Percentiles rank a stretch among this genome's conserved stretches.
These are phyloP conservation scores for Pythium biforme DNA, from an alignment of 352 stramenopile species.

Conservation along the genomic window DNA sequence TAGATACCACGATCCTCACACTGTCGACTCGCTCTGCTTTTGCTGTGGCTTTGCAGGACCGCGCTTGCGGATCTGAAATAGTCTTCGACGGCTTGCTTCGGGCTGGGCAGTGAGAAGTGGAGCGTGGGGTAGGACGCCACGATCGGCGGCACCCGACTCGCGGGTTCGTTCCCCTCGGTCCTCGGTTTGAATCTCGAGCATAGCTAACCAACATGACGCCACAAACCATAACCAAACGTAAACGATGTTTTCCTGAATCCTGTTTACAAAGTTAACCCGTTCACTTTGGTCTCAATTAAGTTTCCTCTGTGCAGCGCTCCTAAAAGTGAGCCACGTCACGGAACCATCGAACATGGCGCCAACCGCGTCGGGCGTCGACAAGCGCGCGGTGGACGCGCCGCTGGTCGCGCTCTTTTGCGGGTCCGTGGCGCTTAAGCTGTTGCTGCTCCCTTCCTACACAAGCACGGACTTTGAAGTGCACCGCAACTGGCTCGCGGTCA, in stretches of 20 bases:
- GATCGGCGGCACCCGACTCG: neutral
- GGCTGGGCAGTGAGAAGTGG: slow-evolving; percentile 10
- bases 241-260: slow-evolving; percentile 1
- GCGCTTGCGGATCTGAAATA: slow-evolving; percentile 3
- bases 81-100: slow-evolving; percentile 9
- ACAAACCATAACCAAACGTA: too few relatives aligned
- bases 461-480: slow-evolving; percentile 99
- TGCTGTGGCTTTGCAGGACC: neutral
- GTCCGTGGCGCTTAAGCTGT: slow-evolving; percentile 75
- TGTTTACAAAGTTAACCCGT: neutral
- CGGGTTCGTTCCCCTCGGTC: neutral
- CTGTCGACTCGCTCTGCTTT: neutral
- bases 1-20: neutral
- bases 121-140: neutral
- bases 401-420: slow-evolving; percentile 49
- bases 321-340: neutral
- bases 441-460: slow-evolving; percentile 92
- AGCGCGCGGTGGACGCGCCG: slow-evolving; percentile 31
- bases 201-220: too few relatives aligned
- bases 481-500: slow-evolving; percentile 98
- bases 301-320: neutral
- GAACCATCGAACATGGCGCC: neutral
- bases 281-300: neutral
- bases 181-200: too few relatives aligned
- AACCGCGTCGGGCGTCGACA: slow-evolving; percentile 3